Evolutionary conservation across 2,329 filamentous ascomycete species (phyloP).

Genomic region (Acarospora socialis): DNA sequence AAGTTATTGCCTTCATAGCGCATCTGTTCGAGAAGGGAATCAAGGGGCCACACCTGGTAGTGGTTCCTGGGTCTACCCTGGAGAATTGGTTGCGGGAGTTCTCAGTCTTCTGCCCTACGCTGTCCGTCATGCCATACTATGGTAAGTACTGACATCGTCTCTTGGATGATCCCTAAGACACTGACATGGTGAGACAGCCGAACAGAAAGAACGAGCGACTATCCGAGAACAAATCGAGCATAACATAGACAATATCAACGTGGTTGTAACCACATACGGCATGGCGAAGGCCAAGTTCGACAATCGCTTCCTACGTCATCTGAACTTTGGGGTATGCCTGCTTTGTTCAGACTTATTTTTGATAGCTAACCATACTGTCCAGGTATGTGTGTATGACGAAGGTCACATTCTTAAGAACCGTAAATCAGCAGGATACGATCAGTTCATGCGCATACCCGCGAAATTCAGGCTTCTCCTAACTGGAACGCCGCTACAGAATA

Average conservation of each 20-base stretch:
- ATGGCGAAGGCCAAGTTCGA: conserved; percentile 48
- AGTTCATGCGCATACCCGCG: conserved; percentile 61
- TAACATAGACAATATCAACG: conserved; percentile 50
- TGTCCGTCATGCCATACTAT: conserved; percentile 61
- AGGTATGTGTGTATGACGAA: conserved; percentile 69
- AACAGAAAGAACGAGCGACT: conserved; percentile 49
- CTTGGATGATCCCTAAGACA: neutral
- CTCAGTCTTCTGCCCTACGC: conserved; percentile 62
- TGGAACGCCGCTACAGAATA: conserved; percentile 92
- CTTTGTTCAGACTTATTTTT: too few relatives aligned
- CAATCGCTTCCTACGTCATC: conserved; percentile 45
- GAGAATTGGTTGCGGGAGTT: conserved; percentile 96
- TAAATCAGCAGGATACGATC: conserved; percentile 65
- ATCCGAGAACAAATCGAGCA: conserved; percentile 54
- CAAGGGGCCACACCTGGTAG: conserved; percentile 64
- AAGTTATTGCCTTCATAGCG: conserved; percentile 83
- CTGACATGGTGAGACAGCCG: conserved; percentile 23
- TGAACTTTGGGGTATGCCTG: conserved; percentile 37
- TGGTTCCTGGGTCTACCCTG: conserved; percentile 84
- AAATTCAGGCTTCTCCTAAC: conserved; percentile 77
- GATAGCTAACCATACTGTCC: conserved; percentile 25
- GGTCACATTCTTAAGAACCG: conserved; percentile 88
- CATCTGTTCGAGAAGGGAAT: conserved; percentile 58
- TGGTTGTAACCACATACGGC: conserved; percentile 59
- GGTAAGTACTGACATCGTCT: conserved; percentile 20